Conservation (phyloP, 495 filamentous ascomycete genomes). For the Aspergillus bridgeri region DNA sequence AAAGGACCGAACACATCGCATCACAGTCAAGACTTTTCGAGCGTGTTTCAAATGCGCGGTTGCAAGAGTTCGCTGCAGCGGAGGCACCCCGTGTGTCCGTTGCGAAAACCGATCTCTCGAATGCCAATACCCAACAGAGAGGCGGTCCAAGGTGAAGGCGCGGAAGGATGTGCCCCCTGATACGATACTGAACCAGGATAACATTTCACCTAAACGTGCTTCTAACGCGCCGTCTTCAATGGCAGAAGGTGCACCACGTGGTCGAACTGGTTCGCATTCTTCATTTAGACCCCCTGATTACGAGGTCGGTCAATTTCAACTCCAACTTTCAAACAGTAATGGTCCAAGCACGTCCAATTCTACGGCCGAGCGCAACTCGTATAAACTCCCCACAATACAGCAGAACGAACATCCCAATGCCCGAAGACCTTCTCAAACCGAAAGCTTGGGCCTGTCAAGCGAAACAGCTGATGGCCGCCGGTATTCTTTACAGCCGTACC, state of each 20-base stretch:
- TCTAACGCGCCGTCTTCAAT: not conserved
- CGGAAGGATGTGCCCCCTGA: slow-evolving; percentile 16
- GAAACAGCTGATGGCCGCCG: not conserved
- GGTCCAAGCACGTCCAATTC: slow-evolving; percentile 9
- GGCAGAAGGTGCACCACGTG: not conserved
- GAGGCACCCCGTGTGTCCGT: slow-evolving; percentile 48
- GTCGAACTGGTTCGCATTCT: not conserved
- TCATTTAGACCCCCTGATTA: slow-evolving; percentile 11
- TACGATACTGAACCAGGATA: slow-evolving; percentile 10
- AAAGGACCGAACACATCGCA: slow-evolving; percentile 38
- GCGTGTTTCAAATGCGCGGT: slow-evolving; percentile 56
- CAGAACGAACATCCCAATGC: not conserved
- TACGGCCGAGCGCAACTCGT: not conserved
- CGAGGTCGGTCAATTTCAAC: slow-evolving; percentile 23
- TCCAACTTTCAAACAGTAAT: slow-evolving; percentile 16
- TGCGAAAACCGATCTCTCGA: slow-evolving; percentile 50
- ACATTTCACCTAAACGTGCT: slow-evolving; percentile 15
- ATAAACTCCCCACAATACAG: not conserved
- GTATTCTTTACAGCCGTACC: slow-evolving; percentile 12
- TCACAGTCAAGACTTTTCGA: slow-evolving; percentile 47
- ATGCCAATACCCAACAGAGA: slow-evolving; percentile 49
- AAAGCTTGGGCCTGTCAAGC: slow-evolving; percentile 11
- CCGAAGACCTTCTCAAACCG: slow-evolving; percentile 1
- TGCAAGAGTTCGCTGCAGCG: slow-evolving; percentile 54
- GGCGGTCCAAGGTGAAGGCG: slow-evolving; percentile 38